Conservation (phyloP, 257 asterid species). For the Solanum corneliomulleri region DNA sequence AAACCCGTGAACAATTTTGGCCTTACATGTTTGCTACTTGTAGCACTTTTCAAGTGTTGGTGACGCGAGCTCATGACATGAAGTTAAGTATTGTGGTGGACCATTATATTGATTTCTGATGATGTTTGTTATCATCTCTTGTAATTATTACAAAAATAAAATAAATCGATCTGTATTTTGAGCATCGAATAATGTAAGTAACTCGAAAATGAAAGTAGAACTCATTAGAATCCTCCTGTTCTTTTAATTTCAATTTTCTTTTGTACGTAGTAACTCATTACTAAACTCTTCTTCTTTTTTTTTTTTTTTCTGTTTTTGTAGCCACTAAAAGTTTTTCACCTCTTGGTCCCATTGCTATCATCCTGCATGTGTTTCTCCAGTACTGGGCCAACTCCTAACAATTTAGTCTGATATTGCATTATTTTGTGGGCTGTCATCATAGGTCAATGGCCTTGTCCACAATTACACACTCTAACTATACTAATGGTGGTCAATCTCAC, state of each 20-base stretch:
- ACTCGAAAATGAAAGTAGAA: background rate
- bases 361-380: background rate
- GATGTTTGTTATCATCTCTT: background rate
- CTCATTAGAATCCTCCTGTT: background rate
- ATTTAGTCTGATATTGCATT: background rate
- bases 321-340: background rate
- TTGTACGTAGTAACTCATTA: too few relatives aligned
- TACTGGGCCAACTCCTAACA: background rate
- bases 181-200: background rate
- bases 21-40: background rate
- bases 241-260: too few relatives aligned
- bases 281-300: too few relatives aligned
- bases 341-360: background rate
- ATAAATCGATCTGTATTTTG: background rate
- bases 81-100: background rate
- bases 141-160: background rate
- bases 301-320: background rate
- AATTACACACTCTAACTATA: background rate
- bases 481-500: background rate
- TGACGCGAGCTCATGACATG: background rate
- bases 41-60: background rate
- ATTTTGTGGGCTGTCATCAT: background rate
- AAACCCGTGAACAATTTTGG: background rate
- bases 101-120: background rate
- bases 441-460: background rate